Evolutionary conservation across 306 rosid species (phyloP).

Genomic region (Quercus rubra): DNA sequence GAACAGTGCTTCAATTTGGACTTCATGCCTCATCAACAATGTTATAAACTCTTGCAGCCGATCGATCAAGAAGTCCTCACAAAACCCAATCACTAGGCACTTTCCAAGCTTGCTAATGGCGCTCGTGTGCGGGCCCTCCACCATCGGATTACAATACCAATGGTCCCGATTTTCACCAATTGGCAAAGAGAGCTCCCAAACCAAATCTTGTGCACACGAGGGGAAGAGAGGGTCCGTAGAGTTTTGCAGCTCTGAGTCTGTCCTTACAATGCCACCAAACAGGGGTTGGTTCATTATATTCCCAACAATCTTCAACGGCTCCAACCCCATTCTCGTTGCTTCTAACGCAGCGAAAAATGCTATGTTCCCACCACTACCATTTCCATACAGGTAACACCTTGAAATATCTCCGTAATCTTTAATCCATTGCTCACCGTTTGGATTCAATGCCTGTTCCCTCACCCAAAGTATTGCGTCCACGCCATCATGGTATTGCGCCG

Average conservation of each 20-base stretch:
- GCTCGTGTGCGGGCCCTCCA: slow-evolving; percentile 35
- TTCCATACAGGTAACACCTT: slow-evolving; percentile 51
- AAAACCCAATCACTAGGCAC: slow-evolving; percentile 59
- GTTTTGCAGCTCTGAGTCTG: slow-evolving; percentile 40
- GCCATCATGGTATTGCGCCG: slow-evolving; percentile 39
- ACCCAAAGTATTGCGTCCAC: slow-evolving; percentile 46
- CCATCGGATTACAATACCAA: slow-evolving; percentile 61
- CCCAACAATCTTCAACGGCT: slow-evolving; percentile 50
- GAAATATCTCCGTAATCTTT: slow-evolving; percentile 61
- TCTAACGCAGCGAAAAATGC: slow-evolving; percentile 35
- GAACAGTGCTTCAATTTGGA: slow-evolving; percentile 50
- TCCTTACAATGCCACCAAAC: slow-evolving; percentile 57
- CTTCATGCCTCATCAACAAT: slow-evolving; percentile 53
- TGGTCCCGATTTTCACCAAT: slow-evolving; percentile 47
- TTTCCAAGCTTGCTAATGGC: slow-evolving; percentile 23
- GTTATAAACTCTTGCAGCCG: slow-evolving; percentile 50
- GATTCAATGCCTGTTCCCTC: slow-evolving; percentile 18
- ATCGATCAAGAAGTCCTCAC: slow-evolving; percentile 60
- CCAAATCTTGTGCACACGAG: slow-evolving; percentile 54
- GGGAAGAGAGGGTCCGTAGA: slow-evolving; percentile 54
- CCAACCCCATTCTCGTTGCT: not conserved
- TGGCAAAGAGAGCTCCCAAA: slow-evolving; percentile 62
- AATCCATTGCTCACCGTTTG: slow-evolving; percentile 54
- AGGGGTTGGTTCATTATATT: slow-evolving; percentile 69
- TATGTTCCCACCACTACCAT: slow-evolving; percentile 55